Percentiles rank a stretch among this genome's conserved stretches.
phyloP scores from a whole-genome alignment of 192 early-diverging fungal species.

The Umbelopsis isabellina region DNA sequence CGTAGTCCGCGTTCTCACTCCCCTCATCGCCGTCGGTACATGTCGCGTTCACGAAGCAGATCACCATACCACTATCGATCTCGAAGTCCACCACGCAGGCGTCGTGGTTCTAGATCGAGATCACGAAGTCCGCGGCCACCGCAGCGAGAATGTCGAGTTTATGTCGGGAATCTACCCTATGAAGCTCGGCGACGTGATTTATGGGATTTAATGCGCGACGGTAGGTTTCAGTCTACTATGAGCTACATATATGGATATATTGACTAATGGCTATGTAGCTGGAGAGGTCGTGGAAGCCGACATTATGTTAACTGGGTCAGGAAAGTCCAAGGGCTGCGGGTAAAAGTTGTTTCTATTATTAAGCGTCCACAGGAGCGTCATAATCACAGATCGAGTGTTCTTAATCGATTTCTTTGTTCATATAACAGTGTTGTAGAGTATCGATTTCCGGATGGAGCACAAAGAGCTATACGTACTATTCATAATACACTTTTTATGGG shows the following conservation, averaged over 20 bases:
- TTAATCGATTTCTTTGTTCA: background rate
- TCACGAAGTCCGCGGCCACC: slow-evolving; percentile 31
- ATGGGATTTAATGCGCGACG: slow-evolving; percentile 82
- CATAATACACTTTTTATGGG: slow-evolving; percentile 72
- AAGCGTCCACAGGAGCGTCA: too few relatives aligned
- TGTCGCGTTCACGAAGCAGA: slow-evolving; percentile 17
- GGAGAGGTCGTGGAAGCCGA: slow-evolving; percentile 81
- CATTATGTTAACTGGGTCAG: slow-evolving; percentile 59
- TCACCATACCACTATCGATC: slow-evolving; percentile 34
- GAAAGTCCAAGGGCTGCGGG: slow-evolving; percentile 68
- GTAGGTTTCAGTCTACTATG: slow-evolving; percentile 35
- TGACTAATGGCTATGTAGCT: slow-evolving; percentile 41
- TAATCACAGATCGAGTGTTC: background rate
- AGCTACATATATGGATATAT: background rate
- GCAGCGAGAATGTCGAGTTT: slow-evolving; percentile 67
- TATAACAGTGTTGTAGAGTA: slow-evolving; percentile 78
- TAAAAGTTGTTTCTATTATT: slow-evolving; percentile 10
- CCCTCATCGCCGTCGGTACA: slow-evolving; percentile 18
- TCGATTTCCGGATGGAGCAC: slow-evolving; percentile 73
- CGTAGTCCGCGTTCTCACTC: slow-evolving; percentile 22
- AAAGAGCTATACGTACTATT: slow-evolving; percentile 70
- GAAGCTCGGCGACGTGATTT: slow-evolving; percentile 75
- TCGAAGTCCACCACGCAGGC: slow-evolving; percentile 26
- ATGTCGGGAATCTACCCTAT: slow-evolving; percentile 83
- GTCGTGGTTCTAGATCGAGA: slow-evolving; percentile 18